Evolutionary conservation across 768 basidiomycete species (phyloP).

Genomic region (Tylopilus rubrobrunneus): DNA sequence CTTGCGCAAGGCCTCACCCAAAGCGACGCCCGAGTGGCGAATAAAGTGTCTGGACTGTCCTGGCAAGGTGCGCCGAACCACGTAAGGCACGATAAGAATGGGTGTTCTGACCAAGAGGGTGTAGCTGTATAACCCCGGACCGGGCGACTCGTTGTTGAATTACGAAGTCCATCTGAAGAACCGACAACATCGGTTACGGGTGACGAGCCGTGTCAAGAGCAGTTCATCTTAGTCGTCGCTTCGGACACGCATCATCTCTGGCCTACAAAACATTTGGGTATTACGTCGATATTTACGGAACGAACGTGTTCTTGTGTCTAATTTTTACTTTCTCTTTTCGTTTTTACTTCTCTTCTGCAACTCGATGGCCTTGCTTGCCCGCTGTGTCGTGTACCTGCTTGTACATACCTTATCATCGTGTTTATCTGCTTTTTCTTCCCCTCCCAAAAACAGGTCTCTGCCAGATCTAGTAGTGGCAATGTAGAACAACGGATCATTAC

Average conservation of each 20-base stretch:
- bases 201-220: conserved; percentile 49
- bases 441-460: neutral
- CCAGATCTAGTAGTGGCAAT: conserved; percentile 6
- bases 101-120: neutral
- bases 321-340: neutral
- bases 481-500: conserved; percentile 6
- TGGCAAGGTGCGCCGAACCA: conserved; percentile 61
- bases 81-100: neutral
- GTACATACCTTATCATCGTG: conserved; percentile 36
- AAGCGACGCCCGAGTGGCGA: conserved; percentile 76
- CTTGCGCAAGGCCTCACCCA: conserved; percentile 52
- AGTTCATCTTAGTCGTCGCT: conserved; percentile 18
- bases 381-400: conserved; percentile 28
- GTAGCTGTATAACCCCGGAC: conserved; percentile 88
- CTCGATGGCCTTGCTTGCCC: conserved; percentile 19
- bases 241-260: conserved; percentile 8
- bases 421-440: conserved; percentile 22
- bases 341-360: conserved; percentile 3
- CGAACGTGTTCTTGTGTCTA: conserved; percentile 7
- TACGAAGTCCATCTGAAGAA: conserved; percentile 93
- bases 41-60: conserved; percentile 91
- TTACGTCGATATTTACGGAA: conserved; percentile 14
- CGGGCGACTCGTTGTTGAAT: conserved; percentile 79
- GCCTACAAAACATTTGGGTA: conserved; percentile 8
- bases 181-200: conserved; percentile 71